Conservation (phyloP, 495 filamentous ascomycete genomes). For the Talaromyces stipitatus region DNA sequence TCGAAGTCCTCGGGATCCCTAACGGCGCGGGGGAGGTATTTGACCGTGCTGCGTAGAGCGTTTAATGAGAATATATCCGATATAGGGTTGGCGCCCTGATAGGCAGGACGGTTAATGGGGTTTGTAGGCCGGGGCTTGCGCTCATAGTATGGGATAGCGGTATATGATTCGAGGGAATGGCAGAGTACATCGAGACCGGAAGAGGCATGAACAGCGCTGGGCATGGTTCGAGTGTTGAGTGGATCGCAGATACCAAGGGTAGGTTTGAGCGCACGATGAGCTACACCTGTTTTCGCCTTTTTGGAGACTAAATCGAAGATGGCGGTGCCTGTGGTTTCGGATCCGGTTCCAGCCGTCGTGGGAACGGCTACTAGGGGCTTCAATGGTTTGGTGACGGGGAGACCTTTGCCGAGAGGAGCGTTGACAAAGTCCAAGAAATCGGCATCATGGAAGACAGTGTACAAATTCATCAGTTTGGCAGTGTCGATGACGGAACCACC, state of each 20-base stretch:
- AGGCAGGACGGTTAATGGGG: conserved; percentile 84
- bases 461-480: conserved; percentile 97
- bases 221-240: conserved; percentile 92
- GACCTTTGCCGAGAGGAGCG: conserved; percentile 82
- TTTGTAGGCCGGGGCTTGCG: conserved; percentile 78
- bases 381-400: conserved; percentile 71
- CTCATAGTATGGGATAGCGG: conserved; percentile 87
- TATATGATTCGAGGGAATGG: conserved; percentile 90
- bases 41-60: conserved; percentile 70
- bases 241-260: conserved; percentile 95
- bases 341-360: conserved; percentile 91
- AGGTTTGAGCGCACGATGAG: conserved; percentile 89
- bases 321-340: conserved; percentile 92
- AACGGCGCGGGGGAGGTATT: conserved; percentile 83
- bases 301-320: conserved; percentile 92
- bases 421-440: conserved; percentile 97
- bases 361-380: conserved; percentile 85
- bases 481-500: conserved; percentile 89
- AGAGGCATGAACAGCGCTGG: conserved; percentile 76
- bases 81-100: conserved; percentile 96
- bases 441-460: conserved; percentile 77
- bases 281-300: conserved; percentile 89
- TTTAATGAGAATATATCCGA: conserved; percentile 90
- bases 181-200: conserved; percentile 93
- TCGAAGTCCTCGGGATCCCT: conserved; percentile 83